A percentile compares a stretch with the other conserved stretches of the same genome.
These are phyloP conservation scores for Populus hybrid DNA, from an alignment of 441 rosid genomes.

Conservation along the genomic window DNA sequence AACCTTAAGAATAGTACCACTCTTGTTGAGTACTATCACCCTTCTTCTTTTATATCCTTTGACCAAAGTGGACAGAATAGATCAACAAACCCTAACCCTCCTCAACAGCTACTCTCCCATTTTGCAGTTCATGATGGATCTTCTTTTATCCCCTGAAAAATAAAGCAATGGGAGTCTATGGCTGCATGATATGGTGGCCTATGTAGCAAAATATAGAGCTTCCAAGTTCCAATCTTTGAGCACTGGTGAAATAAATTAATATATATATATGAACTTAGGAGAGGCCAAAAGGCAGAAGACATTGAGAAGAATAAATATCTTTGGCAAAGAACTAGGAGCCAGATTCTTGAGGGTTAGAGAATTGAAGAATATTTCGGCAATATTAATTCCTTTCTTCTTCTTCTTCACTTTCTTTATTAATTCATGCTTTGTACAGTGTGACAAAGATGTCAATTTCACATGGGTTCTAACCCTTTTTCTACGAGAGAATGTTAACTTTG, in stretches of 20 bases:
- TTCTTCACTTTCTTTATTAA: not conserved
- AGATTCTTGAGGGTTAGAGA: conserved; percentile 7
- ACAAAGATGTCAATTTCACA: conserved; percentile 24
- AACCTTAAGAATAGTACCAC: conserved; percentile 23
- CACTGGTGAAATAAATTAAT: conserved; percentile 15
- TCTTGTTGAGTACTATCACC: conserved; percentile 44
- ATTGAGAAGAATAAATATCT: conserved; percentile 19
- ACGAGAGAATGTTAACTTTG: conserved; percentile 29
- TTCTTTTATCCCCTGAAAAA: conserved; percentile 50
- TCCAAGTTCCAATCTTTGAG: not conserved
- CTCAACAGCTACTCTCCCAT: conserved; percentile 43
- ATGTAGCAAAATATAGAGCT: too few species aligned
- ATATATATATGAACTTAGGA: not conserved
- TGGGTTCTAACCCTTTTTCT: conserved; percentile 2
- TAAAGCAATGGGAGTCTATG: not conserved
- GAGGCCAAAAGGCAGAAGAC: conserved; percentile 9
- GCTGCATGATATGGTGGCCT: not conserved
- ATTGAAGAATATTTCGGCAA: conserved; percentile 14
- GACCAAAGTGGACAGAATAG: conserved; percentile 43
- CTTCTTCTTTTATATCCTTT: conserved; percentile 49
- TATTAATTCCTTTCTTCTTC: not conserved
- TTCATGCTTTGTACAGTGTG: conserved; percentile 23
- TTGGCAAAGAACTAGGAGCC: conserved; percentile 11
- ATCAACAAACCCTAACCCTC: conserved; percentile 23
- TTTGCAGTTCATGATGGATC: conserved; percentile 58